Conservation (phyloP, 805 yeast species). For the Kazachstania martiniae region DNA sequence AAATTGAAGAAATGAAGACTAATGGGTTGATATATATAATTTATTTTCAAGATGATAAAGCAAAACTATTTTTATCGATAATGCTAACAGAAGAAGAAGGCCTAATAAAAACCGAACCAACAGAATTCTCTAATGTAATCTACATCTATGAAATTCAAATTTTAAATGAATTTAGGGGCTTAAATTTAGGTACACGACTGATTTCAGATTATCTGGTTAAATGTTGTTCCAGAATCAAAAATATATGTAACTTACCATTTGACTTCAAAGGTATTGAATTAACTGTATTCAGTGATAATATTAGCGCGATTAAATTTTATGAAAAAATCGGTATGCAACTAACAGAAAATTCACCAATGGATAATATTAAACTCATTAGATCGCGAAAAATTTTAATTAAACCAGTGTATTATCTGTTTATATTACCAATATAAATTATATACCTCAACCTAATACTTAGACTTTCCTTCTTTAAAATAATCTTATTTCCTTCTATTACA, state of each 20-base stretch:
- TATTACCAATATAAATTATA: slow-evolving; percentile 3
- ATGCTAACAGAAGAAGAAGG: slow-evolving; percentile 20
- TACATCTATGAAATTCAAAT: slow-evolving; percentile 26
- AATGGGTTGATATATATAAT: slow-evolving; percentile 19
- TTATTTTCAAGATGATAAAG: slow-evolving; percentile 7
- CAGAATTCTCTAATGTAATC: slow-evolving; percentile 10
- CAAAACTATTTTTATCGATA: slow-evolving; percentile 14
- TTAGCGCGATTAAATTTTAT: slow-evolving; percentile 16
- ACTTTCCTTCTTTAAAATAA: no score
- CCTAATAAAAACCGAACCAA: slow-evolving; percentile 2
- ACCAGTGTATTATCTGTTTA: slow-evolving; percentile 6
- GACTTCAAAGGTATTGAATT: slow-evolving; percentile 14
- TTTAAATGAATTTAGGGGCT: slow-evolving; percentile 7
- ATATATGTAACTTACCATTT: neutral
- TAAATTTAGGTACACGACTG: slow-evolving; percentile 14
- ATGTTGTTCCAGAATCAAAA: neutral
- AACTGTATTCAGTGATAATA: slow-evolving; percentile 23
- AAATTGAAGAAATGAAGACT: slow-evolving; percentile 21
- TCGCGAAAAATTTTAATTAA: slow-evolving; percentile 1
- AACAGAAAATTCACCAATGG: slow-evolving; percentile 18
- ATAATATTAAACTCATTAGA: no score
- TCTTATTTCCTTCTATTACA: no score
- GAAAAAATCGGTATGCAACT: slow-evolving; percentile 10
- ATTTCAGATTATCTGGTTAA: slow-evolving; percentile 2
- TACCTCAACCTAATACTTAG: no score